Percentiles rank a stretch among this genome's conserved stretches.
Conservation (phyloP, 2,329 filamentous ascomycete genomes). For the Penicillium capsulatum region DNA sequence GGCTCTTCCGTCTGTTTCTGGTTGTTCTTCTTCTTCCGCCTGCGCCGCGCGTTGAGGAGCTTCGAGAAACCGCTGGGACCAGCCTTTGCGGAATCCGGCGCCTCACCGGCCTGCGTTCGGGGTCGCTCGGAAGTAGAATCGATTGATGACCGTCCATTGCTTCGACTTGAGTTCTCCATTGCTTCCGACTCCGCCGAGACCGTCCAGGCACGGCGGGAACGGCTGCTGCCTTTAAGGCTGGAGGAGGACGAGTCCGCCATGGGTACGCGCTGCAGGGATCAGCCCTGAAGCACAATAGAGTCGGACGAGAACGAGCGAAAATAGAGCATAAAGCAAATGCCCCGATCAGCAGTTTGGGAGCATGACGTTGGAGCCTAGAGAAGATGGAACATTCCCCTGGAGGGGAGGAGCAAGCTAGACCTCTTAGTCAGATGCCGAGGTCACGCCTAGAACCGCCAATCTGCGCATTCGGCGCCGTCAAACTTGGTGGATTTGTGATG, state of each 20-base stretch:
- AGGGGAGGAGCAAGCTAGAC: not conserved
- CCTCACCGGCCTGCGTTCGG: constrained; percentile 38
- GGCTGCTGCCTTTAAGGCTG: constrained; percentile 35
- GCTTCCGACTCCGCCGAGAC: constrained; percentile 34
- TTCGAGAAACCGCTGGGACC: constrained; percentile 49
- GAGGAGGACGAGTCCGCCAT: constrained; percentile 38
- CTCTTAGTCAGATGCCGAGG: constrained; percentile 7
- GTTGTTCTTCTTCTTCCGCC: constrained; percentile 42
- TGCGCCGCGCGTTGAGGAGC: constrained; percentile 44
- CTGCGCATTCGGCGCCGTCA: no score
- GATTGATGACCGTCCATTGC: constrained; percentile 37
- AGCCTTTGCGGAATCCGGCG: constrained; percentile 36
- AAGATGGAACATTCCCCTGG: constrained; percentile 3
- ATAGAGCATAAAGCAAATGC: no score
- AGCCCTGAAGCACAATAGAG: constrained; percentile 2
- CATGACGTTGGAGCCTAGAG: not conserved
- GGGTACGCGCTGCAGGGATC: constrained; percentile 3
- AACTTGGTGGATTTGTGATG: no score
- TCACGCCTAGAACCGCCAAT: no score
- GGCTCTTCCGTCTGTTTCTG: constrained; percentile 23
- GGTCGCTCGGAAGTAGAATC: constrained; percentile 38
- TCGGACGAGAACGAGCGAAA: not conserved
- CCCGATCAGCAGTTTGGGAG: constrained; percentile 2
- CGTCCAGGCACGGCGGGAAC: constrained; percentile 37
- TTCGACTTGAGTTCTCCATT: constrained; percentile 29